Evolutionary conservation across 164 flowering plant species (phyloP), one percentile per base, ranked within the genome.

Genomic region (Cinnamomum chago): DNA sequence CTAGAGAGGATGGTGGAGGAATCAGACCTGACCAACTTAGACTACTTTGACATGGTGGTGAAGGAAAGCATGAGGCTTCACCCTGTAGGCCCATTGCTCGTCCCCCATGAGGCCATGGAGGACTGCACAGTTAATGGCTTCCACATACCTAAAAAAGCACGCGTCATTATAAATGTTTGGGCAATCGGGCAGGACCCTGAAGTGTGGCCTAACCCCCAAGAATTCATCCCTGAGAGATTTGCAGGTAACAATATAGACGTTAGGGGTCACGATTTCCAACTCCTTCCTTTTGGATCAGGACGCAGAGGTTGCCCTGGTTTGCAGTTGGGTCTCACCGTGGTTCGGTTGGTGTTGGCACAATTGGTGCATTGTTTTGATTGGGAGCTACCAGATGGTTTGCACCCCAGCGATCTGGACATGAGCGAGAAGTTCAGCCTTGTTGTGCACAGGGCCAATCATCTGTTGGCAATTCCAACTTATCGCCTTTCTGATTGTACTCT

Each of bases 161-260:
- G 88, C 0, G 81, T 92, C 1, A 78, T 89, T 1, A 88, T 90
- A 33, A 89, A 93, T 65, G 89, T 87, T 2, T 91, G 92, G 94
- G 96, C 94, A 77, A 90, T 93, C 10, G 82, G 88, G 1, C 87
- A 92, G 2, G 98, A 93, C 70, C 96, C 96, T 14, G 55, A 77
- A 0, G 75, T 55, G 18, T 93, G 98, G 98, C n/a, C 79, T 2
- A 83, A 87, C 5, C 95, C 96, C 1, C 70, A 87, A 0, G 83
- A 81, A 79, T 93, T 93, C 77, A 62, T 79, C 69, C 98, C 98
- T 17, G 81, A 80, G 24, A 58, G 98, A 28, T 93, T 93, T 76
- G 35, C 86, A 13, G 83, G 79, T 75, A 76, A 86, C 23, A 62
- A 81, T n/a, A 86, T 82, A 3, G 97, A 92, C 62, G 81, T 89